Base-by-base conservation (phyloP, 352 stramenopile species). In the Phytopythium ostracodes region DNA sequence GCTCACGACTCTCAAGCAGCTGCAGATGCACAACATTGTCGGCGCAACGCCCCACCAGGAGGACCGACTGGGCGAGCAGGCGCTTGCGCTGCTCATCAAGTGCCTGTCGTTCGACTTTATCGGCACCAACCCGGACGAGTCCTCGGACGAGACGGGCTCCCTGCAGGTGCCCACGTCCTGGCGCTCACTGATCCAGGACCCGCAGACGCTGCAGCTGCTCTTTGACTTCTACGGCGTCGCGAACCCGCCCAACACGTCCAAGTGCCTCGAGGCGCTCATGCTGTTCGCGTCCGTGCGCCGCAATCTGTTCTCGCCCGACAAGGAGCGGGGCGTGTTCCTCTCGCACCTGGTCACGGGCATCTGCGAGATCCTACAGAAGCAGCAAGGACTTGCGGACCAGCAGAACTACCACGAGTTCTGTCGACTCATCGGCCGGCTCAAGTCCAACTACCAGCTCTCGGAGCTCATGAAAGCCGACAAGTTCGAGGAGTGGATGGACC, bases 371-470 rank as follows among this genome's bases (percentile, higher is more conserved):
- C 77, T 99, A 33, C 82, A 81, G 42, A 96, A 96, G 44, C 89
- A 98, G 67, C 93, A 97, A 49, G 97, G 97, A n/a, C 83, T 99
- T 14, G 91, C 97, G n/a, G 93, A 99, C 65, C 92, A 98, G 65
- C 92, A 99, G 62, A 99, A 99, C 70, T 99, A 99, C 72, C 97
- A 99, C 81, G 90, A 99, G 70, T 99, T 99, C 71, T 99, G 97
- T 80, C 89, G 97, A 38, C 71, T 99, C 14, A 82, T 99, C n/a
- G 94, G 97, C 1, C 79, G 97, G 2, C 71, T 99, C 44, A 99
- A 99, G 79, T 96, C 92, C 7, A 99, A 99, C 74, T 99, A 99
- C 76, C 97, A 99, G 77, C 83, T 99, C 18, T 97, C 87, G 33
- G 96, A 99, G 73, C 81, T 99, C 38, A 96, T 99, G 62, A 98